phyloP scores from a whole-genome alignment of 176 grass and related monocot species.

The Bonia amplexicaulis region DNA sequence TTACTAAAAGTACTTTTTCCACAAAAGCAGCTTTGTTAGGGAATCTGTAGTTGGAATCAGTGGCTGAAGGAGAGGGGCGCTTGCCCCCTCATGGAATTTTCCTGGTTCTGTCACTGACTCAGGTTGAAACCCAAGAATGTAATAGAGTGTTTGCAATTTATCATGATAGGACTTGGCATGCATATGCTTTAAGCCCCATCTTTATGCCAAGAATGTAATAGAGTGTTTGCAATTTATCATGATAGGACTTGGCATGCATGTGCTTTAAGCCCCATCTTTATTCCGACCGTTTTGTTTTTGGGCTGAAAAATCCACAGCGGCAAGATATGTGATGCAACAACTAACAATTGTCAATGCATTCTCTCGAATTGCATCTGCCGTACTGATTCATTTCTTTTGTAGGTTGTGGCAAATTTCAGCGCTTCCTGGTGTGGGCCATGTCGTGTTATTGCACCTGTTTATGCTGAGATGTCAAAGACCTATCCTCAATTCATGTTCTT shows the following conservation, averaged over 20 bases:
- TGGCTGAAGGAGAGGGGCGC: not conserved
- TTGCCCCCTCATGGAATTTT: not conserved
- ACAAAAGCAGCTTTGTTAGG: not conserved
- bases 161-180: not conserved
- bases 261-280: not conserved
- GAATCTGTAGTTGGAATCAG: not conserved
- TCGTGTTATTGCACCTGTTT: slow-evolving; percentile 61
- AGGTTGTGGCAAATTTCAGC: slow-evolving; percentile 83
- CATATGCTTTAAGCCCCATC: not conserved
- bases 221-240: not conserved
- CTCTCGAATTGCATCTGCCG: not conserved
- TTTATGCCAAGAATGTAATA: not conserved
- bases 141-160: not conserved
- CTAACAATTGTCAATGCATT: not conserved
- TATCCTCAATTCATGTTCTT: slow-evolving; percentile 80
- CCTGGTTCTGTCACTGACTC: not conserved
- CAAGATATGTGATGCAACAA: not conserved
- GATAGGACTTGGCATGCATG: not conserved
- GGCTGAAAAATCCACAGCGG: not conserved
- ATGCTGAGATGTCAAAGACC: slow-evolving; percentile 73
- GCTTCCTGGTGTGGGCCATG: slow-evolving; percentile 84
- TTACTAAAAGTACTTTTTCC: not conserved
- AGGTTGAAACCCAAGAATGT: not conserved
- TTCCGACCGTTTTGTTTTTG: not conserved
- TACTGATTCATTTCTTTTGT: slow-evolving; percentile 12